Conservation (phyloP, 1,284 basidiomycete species). For the Sanghuangporus baumii region DNA sequence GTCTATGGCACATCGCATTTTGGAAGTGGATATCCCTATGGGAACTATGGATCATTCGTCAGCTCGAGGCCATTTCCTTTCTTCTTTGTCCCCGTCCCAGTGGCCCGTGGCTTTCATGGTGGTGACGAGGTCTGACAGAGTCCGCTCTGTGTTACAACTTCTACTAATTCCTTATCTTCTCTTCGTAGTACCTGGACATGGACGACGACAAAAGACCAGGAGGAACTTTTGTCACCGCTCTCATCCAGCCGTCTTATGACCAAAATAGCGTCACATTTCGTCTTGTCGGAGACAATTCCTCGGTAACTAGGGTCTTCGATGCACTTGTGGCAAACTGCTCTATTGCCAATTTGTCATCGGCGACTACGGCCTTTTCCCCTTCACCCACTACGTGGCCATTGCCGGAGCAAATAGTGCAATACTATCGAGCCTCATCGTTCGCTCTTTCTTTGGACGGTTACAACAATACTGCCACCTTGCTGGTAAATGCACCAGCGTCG, state of each 20-base stretch:
- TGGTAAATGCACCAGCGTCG: conserved; percentile 12
- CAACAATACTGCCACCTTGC: conserved; percentile 23
- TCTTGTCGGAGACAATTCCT: conserved; percentile 23
- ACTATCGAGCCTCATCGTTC: conserved; percentile 26
- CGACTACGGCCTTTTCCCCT: conserved; percentile 7
- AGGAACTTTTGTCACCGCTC: conserved; percentile 17
- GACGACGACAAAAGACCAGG: conserved; percentile 21
- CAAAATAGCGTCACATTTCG: conserved; percentile 21
- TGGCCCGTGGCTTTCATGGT: conserved; percentile 21
- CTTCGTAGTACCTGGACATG: conserved; percentile 17
- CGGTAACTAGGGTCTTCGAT: conserved; percentile 21
- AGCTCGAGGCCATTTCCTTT: conserved; percentile 17
- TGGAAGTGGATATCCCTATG: conserved; percentile 18
- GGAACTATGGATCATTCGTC: conserved; percentile 9
- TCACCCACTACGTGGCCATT: conserved; percentile 12
- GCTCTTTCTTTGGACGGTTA: conserved; percentile 23
- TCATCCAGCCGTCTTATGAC: conserved; percentile 13
- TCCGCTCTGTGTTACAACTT: not conserved
- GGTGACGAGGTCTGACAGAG: conserved; percentile 19
- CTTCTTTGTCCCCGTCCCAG: conserved; percentile 23
- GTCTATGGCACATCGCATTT: conserved; percentile 15
- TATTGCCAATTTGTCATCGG: conserved; percentile 15
- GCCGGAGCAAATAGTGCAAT: conserved; percentile 26
- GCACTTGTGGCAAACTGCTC: conserved; percentile 22
- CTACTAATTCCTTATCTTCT: not conserved